Base-by-base conservation (phyloP, 1,284 basidiomycete species). In the Heterobasidion annosum region DNA sequence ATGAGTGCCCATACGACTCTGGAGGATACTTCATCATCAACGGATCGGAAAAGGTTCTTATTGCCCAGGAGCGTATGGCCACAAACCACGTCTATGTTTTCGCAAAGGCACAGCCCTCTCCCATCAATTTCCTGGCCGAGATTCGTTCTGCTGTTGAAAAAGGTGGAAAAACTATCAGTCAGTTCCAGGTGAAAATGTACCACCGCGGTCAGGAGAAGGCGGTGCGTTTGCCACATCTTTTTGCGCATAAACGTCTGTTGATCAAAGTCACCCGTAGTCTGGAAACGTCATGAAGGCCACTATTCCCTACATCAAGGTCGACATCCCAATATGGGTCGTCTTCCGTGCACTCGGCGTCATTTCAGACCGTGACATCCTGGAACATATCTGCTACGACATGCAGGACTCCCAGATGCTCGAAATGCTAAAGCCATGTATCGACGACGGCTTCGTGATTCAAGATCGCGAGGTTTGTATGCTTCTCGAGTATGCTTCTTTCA, bases 11-110 rank as follows among this genome's bases (percentile, higher is more conserved):
- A 1, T 96, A 95, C 67, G 97, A 99, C 70, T 92, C 93, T 54
- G 96, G 96, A 68, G 96, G 96, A 57, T 99, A 99, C 72, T 99
- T 99, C 69, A 93, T 99, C 69, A 98, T 99, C 75, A 99, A 98
- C 64, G 96, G 96, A 33, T 99, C 97, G 1, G 96, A 99, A 71
- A 99, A 99, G 71, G 96, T 99, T 33, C 79, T 99, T 61, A 99
- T 99, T 71, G 96, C 97, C 0, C 96, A 99, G 69, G 96, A 99
- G 70, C 85, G 97, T 53, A 99, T 99, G 95, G 96, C 97, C 8
- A 96, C 94, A 44, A 99, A 99, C 72, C 95, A 98, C 65, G 97
- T 99, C 63, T 99, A 99, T 69, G 95, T 98, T 56, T 99, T 99
- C 68, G 93, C 95, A 56, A 99, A 99, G 70, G 93, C 93, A 0